Percentiles rank a stretch among this genome's conserved stretches.
Evolutionary conservation across 2,329 filamentous ascomycete genomes (phyloP).

Genomic region (Zasmidium citrigriseum): DNA sequence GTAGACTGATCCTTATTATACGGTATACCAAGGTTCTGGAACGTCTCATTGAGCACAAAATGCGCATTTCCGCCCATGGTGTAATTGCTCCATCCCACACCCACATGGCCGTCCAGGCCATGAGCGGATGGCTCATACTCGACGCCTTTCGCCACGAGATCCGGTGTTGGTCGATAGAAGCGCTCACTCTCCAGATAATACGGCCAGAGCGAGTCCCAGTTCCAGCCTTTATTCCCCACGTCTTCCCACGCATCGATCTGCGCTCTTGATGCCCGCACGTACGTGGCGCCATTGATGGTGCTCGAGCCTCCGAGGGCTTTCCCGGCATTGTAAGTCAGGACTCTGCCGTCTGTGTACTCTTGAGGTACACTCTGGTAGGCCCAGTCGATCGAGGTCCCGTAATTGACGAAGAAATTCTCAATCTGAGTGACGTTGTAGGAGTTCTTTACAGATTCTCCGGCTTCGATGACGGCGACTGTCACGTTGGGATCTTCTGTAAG

Average conservation of each 20-base stretch:
- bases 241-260: conserved; percentile 17
- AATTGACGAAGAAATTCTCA: conserved; percentile 44
- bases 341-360: not conserved
- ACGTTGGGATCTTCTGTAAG: conserved; percentile 13
- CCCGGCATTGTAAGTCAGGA: conserved; percentile 28
- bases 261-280: conserved; percentile 31
- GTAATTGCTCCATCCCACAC: conserved; percentile 13
- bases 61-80: conserved; percentile 6
- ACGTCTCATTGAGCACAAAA: conserved; percentile 39
- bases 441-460: not conserved
- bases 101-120: conserved; percentile 15
- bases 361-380: conserved; percentile 6
- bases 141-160: conserved; percentile 5
- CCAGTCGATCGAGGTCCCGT: not conserved
- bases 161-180: conserved; percentile 4
- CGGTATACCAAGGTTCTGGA: conserved; percentile 35
- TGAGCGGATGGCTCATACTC: conserved; percentile 12
- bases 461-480: conserved; percentile 2
- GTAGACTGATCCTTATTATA: conserved; percentile 47
- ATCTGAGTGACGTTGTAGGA: conserved; percentile 36
- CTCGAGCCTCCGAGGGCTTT: conserved; percentile 31
- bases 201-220: conserved; percentile 14
- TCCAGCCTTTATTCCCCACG: conserved; percentile 15
- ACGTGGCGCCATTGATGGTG: conserved; percentile 37
- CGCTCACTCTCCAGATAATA: conserved; percentile 15